These are phyloP conservation scores for Phytophthora foliorum DNA, from an alignment of 352 stramenopile species.

Conservation along the genomic window DNA sequence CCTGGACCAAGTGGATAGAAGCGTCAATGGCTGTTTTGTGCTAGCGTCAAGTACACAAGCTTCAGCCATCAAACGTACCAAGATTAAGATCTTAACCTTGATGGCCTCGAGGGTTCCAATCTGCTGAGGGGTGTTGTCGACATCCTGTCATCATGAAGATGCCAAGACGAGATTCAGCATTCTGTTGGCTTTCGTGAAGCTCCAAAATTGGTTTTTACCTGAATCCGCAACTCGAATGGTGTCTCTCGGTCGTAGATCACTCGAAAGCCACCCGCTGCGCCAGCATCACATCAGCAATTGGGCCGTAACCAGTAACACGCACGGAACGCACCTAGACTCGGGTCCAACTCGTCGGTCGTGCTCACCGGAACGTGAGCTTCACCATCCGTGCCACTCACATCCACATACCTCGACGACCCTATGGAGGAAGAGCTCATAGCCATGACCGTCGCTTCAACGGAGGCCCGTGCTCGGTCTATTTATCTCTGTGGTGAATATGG, in stretches of 20 bases:
- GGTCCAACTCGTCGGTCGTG: conserved; percentile 76
- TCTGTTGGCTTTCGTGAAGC: background rate
- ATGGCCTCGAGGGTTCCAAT: conserved; percentile 95
- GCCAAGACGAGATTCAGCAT: background rate
- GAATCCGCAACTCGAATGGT: conserved; percentile 91
- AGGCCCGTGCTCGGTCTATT: background rate
- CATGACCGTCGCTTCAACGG: conserved; percentile 6
- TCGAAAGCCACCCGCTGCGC: conserved; percentile 78
- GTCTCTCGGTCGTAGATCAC: conserved; percentile 94
- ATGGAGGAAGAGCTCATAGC: conserved; percentile 52
- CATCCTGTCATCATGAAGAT: conserved; percentile 46
- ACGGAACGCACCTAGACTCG: conserved; percentile 66
- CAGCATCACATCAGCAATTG: background rate
- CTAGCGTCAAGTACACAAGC: too few relatives aligned
- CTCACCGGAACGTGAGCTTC: conserved; percentile 59
- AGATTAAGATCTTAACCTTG: conserved; percentile 95
- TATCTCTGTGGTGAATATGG: conserved; percentile 18
- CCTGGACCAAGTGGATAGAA: conserved; percentile 43
- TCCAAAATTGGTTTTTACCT: conserved; percentile 51
- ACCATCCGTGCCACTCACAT: conserved; percentile 34
- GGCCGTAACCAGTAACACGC: background rate
- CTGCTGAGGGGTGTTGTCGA: conserved; percentile 88
- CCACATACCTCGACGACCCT: conserved; percentile 50
- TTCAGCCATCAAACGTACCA: conserved; percentile 48
- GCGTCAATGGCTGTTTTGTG: background rate